Conservation (phyloP, 2,329 filamentous ascomycete species). For the Bipolaris gigantea region DNA sequence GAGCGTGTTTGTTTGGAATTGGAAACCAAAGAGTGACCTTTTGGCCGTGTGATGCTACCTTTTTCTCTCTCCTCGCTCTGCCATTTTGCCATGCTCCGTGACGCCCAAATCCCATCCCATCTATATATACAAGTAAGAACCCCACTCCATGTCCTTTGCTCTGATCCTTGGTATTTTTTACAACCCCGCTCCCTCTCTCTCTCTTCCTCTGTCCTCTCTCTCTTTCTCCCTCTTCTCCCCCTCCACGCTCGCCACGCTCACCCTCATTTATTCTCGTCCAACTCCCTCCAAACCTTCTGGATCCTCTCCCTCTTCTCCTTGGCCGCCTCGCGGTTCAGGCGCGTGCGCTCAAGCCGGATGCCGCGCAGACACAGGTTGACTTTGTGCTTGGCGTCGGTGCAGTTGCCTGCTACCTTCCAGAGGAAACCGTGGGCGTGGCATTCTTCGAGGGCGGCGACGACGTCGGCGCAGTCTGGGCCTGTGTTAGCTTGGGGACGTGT, state of each 20-base stretch:
- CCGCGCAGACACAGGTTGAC: conserved; percentile 83
- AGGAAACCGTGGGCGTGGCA: conserved; percentile 92
- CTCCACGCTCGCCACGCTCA: neutral
- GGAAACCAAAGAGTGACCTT: neutral
- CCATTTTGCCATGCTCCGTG: neutral
- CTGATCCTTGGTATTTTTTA: no score
- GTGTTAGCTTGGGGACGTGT: conserved; percentile 10
- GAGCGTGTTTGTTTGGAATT: conserved; percentile 16
- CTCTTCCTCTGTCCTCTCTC: neutral
- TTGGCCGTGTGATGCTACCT: conserved; percentile 10
- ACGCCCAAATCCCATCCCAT: no score
- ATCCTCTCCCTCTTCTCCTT: conserved; percentile 71
- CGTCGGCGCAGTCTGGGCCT: conserved; percentile 79
- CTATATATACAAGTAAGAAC: no score
- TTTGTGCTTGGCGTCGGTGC: conserved; percentile 80
- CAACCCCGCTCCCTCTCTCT: neutral
- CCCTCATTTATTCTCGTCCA: conserved; percentile 65
- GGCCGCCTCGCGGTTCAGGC: conserved; percentile 71
- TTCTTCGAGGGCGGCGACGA: conserved; percentile 92
- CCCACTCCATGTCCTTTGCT: no score
- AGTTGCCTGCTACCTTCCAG: conserved; percentile 87
- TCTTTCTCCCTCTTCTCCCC: neutral
- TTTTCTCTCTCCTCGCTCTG: neutral
- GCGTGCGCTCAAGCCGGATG: conserved; percentile 77
- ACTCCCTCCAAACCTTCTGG: conserved; percentile 76